Conservation (phyloP, 805 yeast genomes). For the Metschnikowia sp. region DNA sequence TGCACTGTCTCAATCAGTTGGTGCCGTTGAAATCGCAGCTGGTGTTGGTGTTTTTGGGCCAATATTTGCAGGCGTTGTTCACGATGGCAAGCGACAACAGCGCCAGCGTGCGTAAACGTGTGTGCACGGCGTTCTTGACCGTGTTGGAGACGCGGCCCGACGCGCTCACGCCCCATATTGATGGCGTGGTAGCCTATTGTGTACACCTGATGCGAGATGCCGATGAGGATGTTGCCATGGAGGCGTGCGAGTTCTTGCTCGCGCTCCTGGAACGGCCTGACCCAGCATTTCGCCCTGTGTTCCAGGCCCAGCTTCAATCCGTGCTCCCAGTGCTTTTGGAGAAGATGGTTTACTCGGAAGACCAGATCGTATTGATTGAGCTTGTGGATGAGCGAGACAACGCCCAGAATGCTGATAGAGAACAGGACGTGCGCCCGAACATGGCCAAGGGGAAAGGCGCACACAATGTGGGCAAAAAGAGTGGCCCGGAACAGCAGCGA, state of each 20-base stretch:
- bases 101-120: conserved; percentile 61
- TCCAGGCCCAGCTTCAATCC: conserved; percentile 54
- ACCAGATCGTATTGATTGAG: conserved; percentile 65
- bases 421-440: conserved; percentile 83
- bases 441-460: conserved; percentile 60
- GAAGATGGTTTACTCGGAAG: conserved; percentile 86
- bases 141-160: conserved; percentile 78
- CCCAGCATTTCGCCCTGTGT: conserved; percentile 24
- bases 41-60: conserved; percentile 62
- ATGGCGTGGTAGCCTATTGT: conserved; percentile 83
- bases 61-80: conserved; percentile 62
- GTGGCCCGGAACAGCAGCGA: not conserved
- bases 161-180: conserved; percentile 71
- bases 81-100: conserved; percentile 60
- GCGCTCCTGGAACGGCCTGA: conserved; percentile 49
- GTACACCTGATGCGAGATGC: conserved; percentile 66
- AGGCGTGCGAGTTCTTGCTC: conserved; percentile 89
- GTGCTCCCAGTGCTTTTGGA: conserved; percentile 76
- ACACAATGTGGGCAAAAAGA: conserved; percentile 24
- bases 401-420: conserved; percentile 73
- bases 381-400: conserved; percentile 70
- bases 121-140: conserved; percentile 71
- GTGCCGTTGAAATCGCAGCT: conserved; percentile 67
- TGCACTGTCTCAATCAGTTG: conserved; percentile 75
- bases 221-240: conserved; percentile 77